A percentile compares a stretch with the other conserved stretches of the same genome.
Conservation (phyloP, 108 stramenopile genomes). For the Nitzschia inconspicua region DNA sequence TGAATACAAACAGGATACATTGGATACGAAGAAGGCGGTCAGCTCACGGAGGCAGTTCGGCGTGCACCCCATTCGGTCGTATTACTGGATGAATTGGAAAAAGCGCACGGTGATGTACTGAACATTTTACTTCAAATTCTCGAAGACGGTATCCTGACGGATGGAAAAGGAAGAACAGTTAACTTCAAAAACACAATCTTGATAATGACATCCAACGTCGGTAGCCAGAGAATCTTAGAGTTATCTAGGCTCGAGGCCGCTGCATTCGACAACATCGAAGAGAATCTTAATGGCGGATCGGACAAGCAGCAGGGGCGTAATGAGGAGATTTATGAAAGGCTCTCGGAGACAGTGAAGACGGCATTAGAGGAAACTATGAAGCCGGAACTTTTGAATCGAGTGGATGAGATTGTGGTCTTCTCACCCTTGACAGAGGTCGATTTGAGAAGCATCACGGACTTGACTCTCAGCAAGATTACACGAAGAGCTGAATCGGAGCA, state of each 20-base stretch:
- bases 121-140: conserved; percentile 94
- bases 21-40: conserved; percentile 95
- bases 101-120: conserved; percentile 94
- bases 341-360: conserved; percentile 82
- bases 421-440: conserved; percentile 68
- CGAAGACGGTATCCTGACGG: conserved; percentile 97
- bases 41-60: conserved; percentile 94
- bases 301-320: conserved; percentile 9
- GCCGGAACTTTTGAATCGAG: conserved; percentile 98
- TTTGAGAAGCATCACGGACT: conserved; percentile 67
- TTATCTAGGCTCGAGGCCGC: conserved; percentile 16
- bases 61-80: conserved; percentile 76
- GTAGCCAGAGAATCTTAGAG: conserved; percentile 83
- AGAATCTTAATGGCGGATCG: not conserved
- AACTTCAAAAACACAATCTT: conserved; percentile 93
- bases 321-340: conserved; percentile 56
- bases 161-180: conserved; percentile 96
- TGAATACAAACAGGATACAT: too few species aligned
- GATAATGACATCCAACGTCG: conserved; percentile 96
- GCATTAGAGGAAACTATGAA: conserved; percentile 88
- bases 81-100: conserved; percentile 95
- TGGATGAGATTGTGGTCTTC: conserved; percentile 98
- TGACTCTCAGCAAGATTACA: conserved; percentile 56
- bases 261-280: conserved; percentile 1
- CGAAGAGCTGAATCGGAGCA: conserved; percentile 63